Percentiles rank a stretch among this genome's conserved stretches.
Evolutionary conservation across 345 rosid species (phyloP).

Genomic region (Moringa oleifera): DNA sequence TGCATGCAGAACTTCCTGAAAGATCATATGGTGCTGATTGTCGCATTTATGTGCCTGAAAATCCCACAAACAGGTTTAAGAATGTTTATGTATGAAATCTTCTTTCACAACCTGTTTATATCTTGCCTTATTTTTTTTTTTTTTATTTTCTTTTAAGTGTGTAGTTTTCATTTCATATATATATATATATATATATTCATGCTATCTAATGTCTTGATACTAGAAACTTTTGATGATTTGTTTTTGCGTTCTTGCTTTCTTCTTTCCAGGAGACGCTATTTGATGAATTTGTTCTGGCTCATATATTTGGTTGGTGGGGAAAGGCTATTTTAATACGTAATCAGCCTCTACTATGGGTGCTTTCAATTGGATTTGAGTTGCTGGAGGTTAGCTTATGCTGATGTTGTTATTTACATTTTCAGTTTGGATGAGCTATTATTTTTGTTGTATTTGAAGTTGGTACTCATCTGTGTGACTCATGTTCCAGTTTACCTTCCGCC

Average conservation of each 20-base stretch:
- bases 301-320: constrained; percentile 99
- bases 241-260: neutral
- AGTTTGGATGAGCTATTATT: neutral
- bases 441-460: neutral
- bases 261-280: constrained; percentile 69
- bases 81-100: constrained; percentile 97
- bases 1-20: constrained; percentile 88
- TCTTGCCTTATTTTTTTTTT: constrained; percentile 11
- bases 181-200: neutral
- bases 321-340: constrained; percentile 94
- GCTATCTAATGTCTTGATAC: neutral
- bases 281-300: constrained; percentile 96
- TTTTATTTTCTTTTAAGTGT: neutral
- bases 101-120: constrained; percentile 34
- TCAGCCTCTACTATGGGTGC: constrained; percentile 96
- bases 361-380: constrained; percentile 94
- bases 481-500: constrained; percentile 87
- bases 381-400: constrained; percentile 67
- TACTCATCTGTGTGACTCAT: constrained; percentile 2
- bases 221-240: constrained; percentile 11
- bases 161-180: too few relatives aligned
- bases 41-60: constrained; percentile 79
- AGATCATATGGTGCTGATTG: constrained; percentile 97
- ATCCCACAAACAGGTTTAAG: constrained; percentile 95
- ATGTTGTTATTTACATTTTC: neutral